Conservation (phyloP, 768 basidiomycete species). For the Mycena sanguinolenta region DNA sequence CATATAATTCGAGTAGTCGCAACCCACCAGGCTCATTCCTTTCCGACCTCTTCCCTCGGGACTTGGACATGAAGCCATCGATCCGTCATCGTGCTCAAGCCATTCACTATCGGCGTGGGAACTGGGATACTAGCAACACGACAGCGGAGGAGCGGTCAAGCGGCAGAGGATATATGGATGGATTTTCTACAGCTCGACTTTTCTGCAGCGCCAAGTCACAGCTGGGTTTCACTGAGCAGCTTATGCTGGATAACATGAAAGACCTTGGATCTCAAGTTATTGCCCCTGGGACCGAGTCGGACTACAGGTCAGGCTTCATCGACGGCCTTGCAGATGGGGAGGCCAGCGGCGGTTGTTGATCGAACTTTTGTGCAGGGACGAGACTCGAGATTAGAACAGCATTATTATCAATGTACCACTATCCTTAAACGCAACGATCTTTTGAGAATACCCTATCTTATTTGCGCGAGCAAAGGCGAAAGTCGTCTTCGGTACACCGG, state of each 20-base stretch:
- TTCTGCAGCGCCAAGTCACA: constrained; percentile 66
- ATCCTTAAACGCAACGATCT: no score
- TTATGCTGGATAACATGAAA: constrained; percentile 62
- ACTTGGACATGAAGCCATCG: neutral
- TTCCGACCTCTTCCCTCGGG: neutral
- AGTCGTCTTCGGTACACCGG: no score
- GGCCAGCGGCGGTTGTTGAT: constrained; percentile 3
- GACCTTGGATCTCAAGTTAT: constrained; percentile 53
- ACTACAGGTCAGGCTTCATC: constrained; percentile 62
- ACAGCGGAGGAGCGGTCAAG: constrained; percentile 40
- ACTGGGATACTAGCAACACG: constrained; percentile 12
- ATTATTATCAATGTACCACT: neutral
- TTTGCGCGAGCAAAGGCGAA: no score
- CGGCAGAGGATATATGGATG: constrained; percentile 69
- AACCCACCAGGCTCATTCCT: constrained; percentile 27
- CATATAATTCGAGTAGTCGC: constrained; percentile 48
- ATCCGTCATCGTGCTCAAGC: constrained; percentile 42
- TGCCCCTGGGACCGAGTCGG: constrained; percentile 53
- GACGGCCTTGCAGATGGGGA: constrained; percentile 64
- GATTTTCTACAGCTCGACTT: constrained; percentile 65
- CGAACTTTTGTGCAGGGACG: neutral
- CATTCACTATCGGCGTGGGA: constrained; percentile 39
- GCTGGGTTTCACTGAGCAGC: constrained; percentile 74
- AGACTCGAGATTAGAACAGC: neutral
- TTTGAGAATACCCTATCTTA: no score